Base-by-base conservation (phyloP, 345 rosid species). In the Aquilaria sinensis region DNA sequence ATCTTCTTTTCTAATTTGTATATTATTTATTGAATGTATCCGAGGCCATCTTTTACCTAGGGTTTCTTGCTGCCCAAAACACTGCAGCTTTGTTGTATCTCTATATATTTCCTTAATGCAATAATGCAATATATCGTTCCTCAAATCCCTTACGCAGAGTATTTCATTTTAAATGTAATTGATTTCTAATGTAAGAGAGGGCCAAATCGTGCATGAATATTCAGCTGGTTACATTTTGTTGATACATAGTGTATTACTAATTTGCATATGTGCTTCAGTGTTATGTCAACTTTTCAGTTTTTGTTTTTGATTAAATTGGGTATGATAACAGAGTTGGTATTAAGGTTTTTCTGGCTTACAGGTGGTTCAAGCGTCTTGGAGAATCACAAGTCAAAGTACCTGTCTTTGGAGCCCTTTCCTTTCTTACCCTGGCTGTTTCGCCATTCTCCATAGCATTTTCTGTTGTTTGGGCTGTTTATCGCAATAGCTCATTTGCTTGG, bases 401-500 rank as follows among this genome's bases (percentile, higher is more conserved):
- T 9, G 66, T 88, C 80, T 81, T 87, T 64, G 96, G 97, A 79
- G 83, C 93, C 66, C 63, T 95, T 69, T 91, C 97, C 12, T 73
- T 81, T 76, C 86, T 95, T 62, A 87, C 99, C 31, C 68, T 95
- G 79, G 86, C 88, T 32, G 90, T 91, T 74, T 77, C 93, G 69
- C 97, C 99, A 23, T 89, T 95, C 83, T 95, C 97, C 82, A 75
- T 89, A 74, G 71, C 83, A 61, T 85, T 87, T 81, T 88, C 96
- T 71, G 93, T 89, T 68, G 72, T 85, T 62, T 95, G 99, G 99
- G 99, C 88, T 53, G 78, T 87, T 74, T 77, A 82, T 68, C 96
- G 89, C 49, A 63, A 66, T 33, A 46, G 9, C 63, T 78, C 90
- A 57, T 84, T 77, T 15, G 97, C 93, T 58, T 95, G 99, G 97